These are phyloP conservation scores for Blastomyces parvus DNA, from an alignment of 2,329 filamentous ascomycete genomes.

Conservation along the genomic window DNA sequence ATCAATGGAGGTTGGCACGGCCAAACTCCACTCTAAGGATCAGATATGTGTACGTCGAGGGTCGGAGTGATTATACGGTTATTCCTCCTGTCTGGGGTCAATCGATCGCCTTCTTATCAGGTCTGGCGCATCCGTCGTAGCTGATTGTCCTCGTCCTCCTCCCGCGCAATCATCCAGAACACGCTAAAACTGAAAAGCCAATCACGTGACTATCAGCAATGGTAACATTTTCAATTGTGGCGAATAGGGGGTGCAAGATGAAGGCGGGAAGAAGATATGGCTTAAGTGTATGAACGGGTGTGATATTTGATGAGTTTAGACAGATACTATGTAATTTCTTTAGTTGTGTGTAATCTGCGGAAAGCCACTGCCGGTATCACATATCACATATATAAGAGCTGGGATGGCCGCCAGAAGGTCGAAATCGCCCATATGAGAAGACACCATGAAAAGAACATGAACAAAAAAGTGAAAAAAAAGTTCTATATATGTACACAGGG, in stretches of 20 bases:
- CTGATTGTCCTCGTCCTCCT: background rate
- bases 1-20: background rate
- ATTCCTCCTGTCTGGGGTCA: background rate
- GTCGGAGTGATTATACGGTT: background rate
- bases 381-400: background rate
- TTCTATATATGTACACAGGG: constrained; percentile 8
- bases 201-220: background rate
- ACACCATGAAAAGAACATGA: background rate
- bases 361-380: background rate
- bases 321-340: background rate
- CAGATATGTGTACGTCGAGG: background rate
- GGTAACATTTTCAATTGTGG: background rate
- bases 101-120: background rate
- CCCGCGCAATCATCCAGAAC: background rate
- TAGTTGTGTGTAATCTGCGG: background rate
- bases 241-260: background rate
- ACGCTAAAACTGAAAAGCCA: background rate
- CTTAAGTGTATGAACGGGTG: background rate
- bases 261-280: background rate
- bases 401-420: background rate
- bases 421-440: background rate
- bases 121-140: background rate
- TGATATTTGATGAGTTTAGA: background rate
- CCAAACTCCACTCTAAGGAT: background rate
- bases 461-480: background rate